Evolutionary conservation across 257 asterid species (phyloP), one percentile per base, ranked within the genome.

Genomic region (Jasminum sambac): DNA sequence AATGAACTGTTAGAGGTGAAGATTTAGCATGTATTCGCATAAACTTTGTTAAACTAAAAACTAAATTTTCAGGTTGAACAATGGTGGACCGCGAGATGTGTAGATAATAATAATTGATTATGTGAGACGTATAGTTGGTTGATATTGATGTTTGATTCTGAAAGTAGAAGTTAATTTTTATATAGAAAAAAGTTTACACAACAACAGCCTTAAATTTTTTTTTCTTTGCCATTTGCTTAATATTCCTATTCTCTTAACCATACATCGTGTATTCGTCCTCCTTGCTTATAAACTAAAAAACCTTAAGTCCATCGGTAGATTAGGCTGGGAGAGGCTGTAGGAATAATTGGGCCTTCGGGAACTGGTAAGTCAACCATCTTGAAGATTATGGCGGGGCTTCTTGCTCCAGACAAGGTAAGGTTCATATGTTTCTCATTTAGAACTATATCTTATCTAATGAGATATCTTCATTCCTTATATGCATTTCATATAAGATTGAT

Each of bases 291-390:
- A 59, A 19, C 30, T 62, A 64, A 39, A 62, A 40, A 46, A 71
- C 23, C n/a, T 46, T 25, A 11, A 43, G 74, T 64, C 78, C 59
- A 65, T 69, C 66, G 84, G 83, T 85, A 91, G 99, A 94, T 94
- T 82, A 89, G 93, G 84, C 96, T 86, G 81, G 99, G 99, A 70
- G 99, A 94, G 83, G 99, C 99, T 81, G 92, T 94, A 68, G 99
- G 99, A 70, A 91, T 94, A 74, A 91, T 94, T 83, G 99, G 99
- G 77, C 99, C 99, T 74, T 95, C 99, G 71, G 99, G 98, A 72
- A 95, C 99, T 13, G 99, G 99, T 62, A 95, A 95, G 77, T 95
- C 99, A 38, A 95, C 99, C 64, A 88, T 95, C 62, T 85, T 95
- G 84, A 95, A 95, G 89, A 87, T 95, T 77, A 89, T 95, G 83